These are phyloP conservation scores for Heracleum sosnowskyi DNA, from an alignment of 129 eudicot genomes.

Conservation along the genomic window DNA sequence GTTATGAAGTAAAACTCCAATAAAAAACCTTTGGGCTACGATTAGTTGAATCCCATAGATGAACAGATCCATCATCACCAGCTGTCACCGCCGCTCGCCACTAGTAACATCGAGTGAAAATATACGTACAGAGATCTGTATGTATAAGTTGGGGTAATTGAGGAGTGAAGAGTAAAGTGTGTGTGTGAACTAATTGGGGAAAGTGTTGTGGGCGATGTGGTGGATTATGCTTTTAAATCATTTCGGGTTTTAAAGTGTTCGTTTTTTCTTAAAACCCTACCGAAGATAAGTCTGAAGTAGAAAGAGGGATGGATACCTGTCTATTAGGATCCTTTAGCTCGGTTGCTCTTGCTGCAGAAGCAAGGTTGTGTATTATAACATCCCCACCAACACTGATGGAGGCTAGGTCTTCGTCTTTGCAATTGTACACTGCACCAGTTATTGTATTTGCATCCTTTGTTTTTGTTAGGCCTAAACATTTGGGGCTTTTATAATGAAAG, in stretches of 20 bases:
- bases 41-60: conserved; percentile 93
- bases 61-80: conserved; percentile 98
- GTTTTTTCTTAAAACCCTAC: conserved; percentile 19
- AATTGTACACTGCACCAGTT: conserved; percentile 77
- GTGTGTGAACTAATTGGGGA: background rate
- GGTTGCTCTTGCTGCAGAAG: conserved; percentile 82
- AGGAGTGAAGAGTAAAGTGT: background rate
- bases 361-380: conserved; percentile 87
- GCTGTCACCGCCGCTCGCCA: conserved; percentile 96
- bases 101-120: conserved; percentile 39
- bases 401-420: conserved; percentile 95
- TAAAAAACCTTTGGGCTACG: conserved; percentile 78
- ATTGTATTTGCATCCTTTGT: too few relatives aligned
- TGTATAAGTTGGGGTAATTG: background rate
- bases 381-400: conserved; percentile 83
- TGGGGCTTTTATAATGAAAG: too few relatives aligned
- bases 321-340: conserved; percentile 84
- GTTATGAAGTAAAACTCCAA: background rate
- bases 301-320: conserved; percentile 49
- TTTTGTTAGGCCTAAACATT: too few relatives aligned
- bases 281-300: conserved; percentile 15
- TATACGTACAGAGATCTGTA: background rate
- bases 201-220: background rate
- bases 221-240: conserved; percentile 6
- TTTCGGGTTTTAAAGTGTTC: background rate